Evolutionary conservation across 495 filamentous ascomycete genomes (phyloP).

Genomic region (Xylaria flabelliformis): DNA sequence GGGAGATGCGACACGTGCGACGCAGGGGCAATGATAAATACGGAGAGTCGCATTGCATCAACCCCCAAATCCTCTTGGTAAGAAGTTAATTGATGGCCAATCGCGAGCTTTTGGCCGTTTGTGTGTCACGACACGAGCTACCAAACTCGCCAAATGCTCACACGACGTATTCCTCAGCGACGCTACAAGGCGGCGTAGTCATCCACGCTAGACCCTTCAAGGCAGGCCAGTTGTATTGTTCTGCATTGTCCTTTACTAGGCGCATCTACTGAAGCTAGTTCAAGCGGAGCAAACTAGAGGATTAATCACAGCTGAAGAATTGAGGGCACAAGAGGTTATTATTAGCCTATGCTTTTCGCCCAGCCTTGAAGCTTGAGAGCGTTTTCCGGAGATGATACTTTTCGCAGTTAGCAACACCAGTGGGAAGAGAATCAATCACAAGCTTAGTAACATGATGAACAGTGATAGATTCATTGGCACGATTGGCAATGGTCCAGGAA

Average conservation of each 20-base stretch:
- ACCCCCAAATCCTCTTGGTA: not conserved
- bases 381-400: not conserved
- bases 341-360: not conserved
- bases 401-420: not conserved
- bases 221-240: not conserved
- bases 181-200: not conserved
- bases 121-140: not conserved
- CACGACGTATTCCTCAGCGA: not conserved
- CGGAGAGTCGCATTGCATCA: not conserved
- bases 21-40: slow-evolving; percentile 1
- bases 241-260: slow-evolving; percentile 10
- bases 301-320: not conserved
- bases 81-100: not conserved
- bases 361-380: not conserved
- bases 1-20: slow-evolving; percentile 4
- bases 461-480: not conserved
- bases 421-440: not conserved
- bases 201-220: slow-evolving; percentile 15
- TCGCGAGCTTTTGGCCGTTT: not conserved
- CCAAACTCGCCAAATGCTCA: not conserved
- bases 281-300: not conserved
- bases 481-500: not conserved
- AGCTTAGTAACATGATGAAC: not conserved
- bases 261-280: not conserved
- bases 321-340: slow-evolving; percentile 5